phyloP scores from a whole-genome alignment of 2,329 filamentous ascomycete species.

The Fusarium sp. region DNA sequence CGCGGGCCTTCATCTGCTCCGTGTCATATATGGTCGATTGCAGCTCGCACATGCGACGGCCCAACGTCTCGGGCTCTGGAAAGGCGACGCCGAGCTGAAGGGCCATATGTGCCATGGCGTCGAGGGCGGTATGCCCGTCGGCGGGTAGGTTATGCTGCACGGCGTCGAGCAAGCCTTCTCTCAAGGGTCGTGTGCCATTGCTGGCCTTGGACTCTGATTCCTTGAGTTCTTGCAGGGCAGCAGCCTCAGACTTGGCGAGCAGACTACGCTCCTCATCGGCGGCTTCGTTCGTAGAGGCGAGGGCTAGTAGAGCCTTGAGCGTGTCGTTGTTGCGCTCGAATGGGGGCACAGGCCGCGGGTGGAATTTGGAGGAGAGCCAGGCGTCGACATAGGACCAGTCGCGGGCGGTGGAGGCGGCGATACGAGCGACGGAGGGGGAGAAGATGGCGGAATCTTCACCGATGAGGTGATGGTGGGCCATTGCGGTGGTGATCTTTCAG shows the following conservation, averaged over 20 bases:
- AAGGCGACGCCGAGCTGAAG: conserved; percentile 59
- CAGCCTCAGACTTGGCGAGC: conserved; percentile 65
- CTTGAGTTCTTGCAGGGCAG: conserved; percentile 63
- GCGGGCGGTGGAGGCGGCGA: conserved; percentile 81
- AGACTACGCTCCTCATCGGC: conserved; percentile 74
- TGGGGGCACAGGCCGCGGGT: conserved; percentile 66
- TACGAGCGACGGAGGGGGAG: conserved; percentile 72
- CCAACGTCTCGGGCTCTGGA: conserved; percentile 59
- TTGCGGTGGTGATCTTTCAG: conserved; percentile 5
- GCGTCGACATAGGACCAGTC: conserved; percentile 89
- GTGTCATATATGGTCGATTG: conserved; percentile 62
- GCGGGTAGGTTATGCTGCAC: conserved; percentile 62
- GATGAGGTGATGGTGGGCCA: conserved; percentile 41
- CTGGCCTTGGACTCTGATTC: conserved; percentile 38
- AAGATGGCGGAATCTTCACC: conserved; percentile 62
- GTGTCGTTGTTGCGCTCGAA: conserved; percentile 92
- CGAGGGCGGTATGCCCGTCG: conserved; percentile 64
- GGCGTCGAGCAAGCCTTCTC: conserved; percentile 57
- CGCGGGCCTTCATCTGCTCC: conserved; percentile 63
- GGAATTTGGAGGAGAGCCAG: conserved; percentile 79
- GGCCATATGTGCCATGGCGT: conserved; percentile 63
- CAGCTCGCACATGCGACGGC: conserved; percentile 61
- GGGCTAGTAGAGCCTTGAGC: conserved; percentile 73
- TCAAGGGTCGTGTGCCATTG: conserved; percentile 39
- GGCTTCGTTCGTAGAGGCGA: conserved; percentile 78